Evolutionary conservation across 2,329 filamentous ascomycete species (phyloP), one percentile per base, ranked within the genome.

Genomic region (Beauveria rudraprayagi): DNA sequence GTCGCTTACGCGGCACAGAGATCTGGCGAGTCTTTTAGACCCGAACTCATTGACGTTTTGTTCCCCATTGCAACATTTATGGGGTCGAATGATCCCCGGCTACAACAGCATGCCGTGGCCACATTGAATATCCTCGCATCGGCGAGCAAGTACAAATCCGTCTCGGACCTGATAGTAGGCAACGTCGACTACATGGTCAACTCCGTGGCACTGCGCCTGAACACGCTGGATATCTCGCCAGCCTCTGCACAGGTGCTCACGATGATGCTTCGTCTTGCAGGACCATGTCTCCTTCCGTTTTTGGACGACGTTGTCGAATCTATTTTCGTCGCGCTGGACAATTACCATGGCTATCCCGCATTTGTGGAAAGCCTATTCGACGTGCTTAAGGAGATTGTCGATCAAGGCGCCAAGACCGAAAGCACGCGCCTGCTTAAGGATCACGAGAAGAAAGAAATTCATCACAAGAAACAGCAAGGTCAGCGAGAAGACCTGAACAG

Each of bases 111-210:
- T 71, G 91, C 93, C 5, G 88, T 97, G 64, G 84, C 86, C 4
- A 89, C 90, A 41, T 79, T 99, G 16, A 94, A 97, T 68, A 84
- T 86, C 19, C 78, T 97, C n/a, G 88, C 93, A 1, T 70, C 74
- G 2, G 82, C 88, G 0, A 97, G 91, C 67, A 85, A 83, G 2
- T 99, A 97, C 68, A 64, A 70, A 0, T 86, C 81, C 67, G 88
- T 93, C 5, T 88, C 88, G 28, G 85, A 90, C 17, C 78, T 99
- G 65, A 87, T 99, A 44, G 83, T 97, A 30, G 86, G 89, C 57
- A 99, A 99, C 63, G 92, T 91, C 17, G 94, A 99, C 73, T 99
- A 99, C 71, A 89, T 99, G 75, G 88, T 97, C 63, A 97, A 97
- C 70, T 91, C 94, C 0, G 85, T 99, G 17, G 91, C 90, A 0